Percentiles rank a stretch among this genome's conserved stretches.
Evolutionary conservation across 345 rosid genomes (phyloP).

Genomic region (Salix caprea): DNA sequence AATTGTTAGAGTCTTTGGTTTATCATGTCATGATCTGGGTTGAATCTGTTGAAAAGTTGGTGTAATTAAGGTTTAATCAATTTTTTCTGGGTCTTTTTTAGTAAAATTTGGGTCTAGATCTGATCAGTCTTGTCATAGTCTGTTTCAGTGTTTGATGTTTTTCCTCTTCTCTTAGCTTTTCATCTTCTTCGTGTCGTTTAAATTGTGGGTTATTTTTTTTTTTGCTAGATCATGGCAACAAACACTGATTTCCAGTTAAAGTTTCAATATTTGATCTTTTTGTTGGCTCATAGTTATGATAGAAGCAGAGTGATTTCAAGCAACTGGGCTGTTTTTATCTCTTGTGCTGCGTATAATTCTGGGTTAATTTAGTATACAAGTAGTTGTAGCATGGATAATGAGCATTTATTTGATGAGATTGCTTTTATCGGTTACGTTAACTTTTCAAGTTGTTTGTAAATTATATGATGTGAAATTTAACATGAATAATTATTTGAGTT

Average conservation of each 20-base stretch:
- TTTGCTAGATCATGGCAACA: neutral
- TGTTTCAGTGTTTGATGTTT: neutral
- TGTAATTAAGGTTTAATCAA: neutral
- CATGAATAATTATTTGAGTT: neutral
- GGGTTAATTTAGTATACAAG: neutral
- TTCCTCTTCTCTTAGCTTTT: neutral
- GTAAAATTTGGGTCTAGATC: slow-evolving; percentile 10
- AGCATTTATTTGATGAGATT: neutral
- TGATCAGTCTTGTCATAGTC: neutral
- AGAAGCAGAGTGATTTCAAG: neutral
- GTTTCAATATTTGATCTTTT: neutral
- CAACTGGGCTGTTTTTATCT: neutral
- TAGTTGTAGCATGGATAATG: neutral
- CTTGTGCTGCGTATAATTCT: neutral
- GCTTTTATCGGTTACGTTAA: neutral
- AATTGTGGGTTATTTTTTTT: neutral
- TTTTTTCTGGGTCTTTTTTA: neutral
- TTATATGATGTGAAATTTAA: slow-evolving; percentile 2
- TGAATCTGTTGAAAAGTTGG: neutral
- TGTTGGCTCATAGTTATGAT: neutral
- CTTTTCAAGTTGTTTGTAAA: neutral
- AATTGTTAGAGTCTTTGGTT: neutral
- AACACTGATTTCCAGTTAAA: neutral
- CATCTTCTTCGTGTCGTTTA: neutral
- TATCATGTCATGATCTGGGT: neutral